Percentiles rank a stretch among this genome's conserved stretches.
Conservation (phyloP, 257 asterid genomes). For the Fraxinus quadrangulata region DNA sequence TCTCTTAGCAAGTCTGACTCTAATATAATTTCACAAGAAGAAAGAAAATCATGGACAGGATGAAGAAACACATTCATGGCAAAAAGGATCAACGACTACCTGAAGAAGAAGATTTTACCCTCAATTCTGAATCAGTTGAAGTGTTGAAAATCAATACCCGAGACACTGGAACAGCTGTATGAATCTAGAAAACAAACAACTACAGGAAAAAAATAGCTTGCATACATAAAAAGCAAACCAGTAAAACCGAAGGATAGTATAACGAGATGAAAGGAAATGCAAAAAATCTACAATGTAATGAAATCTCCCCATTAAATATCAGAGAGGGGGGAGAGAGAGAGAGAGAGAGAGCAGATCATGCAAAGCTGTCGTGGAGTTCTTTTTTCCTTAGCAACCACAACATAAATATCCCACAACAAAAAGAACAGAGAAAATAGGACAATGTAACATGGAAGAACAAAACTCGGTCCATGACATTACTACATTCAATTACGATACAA, state of each 20-base stretch:
- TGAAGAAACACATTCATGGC: background rate
- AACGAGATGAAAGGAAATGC: too few relatives aligned
- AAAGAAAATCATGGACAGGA: background rate
- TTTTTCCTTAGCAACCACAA: background rate
- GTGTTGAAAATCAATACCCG: background rate
- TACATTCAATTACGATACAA: slow-evolving; percentile 20
- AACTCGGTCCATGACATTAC: slow-evolving; percentile 4
- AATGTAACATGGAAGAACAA: slow-evolving; percentile 18
- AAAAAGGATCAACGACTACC: background rate
- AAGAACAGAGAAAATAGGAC: slow-evolving; percentile 17
- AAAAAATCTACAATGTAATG: too few relatives aligned
- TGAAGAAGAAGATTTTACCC: background rate
- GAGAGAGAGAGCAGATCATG: background rate
- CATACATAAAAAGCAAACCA: too few relatives aligned
- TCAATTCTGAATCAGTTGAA: background rate
- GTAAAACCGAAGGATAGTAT: too few relatives aligned
- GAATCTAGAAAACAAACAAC: background rate
- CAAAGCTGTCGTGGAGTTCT: background rate
- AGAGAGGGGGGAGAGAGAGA: background rate
- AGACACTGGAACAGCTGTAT: background rate
- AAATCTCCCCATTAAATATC: too few relatives aligned
- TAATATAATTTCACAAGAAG: background rate
- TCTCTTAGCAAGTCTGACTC: background rate
- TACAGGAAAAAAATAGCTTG: background rate
- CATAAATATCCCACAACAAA: background rate